Evolutionary conservation across 805 yeast species (phyloP).

Genomic region (Priceomyces castillae): DNA sequence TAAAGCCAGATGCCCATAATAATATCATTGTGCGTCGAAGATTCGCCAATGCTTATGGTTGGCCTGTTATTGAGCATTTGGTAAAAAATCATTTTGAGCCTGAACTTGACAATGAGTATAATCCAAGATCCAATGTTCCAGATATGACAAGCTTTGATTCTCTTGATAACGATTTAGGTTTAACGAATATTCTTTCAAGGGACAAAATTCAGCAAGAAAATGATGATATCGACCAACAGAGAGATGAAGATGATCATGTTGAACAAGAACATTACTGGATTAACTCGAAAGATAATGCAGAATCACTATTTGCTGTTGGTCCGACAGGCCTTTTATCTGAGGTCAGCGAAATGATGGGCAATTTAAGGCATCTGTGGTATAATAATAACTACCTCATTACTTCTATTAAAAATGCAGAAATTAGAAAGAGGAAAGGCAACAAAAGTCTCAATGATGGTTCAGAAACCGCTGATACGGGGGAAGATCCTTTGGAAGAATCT

Average conservation of each 20-base stretch:
- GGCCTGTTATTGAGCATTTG: constrained; percentile 87
- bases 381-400: constrained; percentile 9
- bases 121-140: neutral
- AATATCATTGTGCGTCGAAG: constrained; percentile 85
- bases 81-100: constrained; percentile 60
- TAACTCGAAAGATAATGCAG: constrained; percentile 39
- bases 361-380: constrained; percentile 38
- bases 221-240: constrained; percentile 27
- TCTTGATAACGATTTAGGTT: constrained; percentile 26
- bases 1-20: constrained; percentile 93
- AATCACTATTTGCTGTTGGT: constrained; percentile 51
- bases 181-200: constrained; percentile 29
- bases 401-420: constrained; percentile 1
- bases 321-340: constrained; percentile 71
- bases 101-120: constrained; percentile 4
- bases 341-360: constrained; percentile 56
- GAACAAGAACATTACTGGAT: constrained; percentile 49
- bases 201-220: constrained; percentile 36
- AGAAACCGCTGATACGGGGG: constrained; percentile 7
- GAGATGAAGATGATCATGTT: constrained; percentile 14
- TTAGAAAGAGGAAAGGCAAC: constrained; percentile 1
- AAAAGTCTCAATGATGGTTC: neutral
- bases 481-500: constrained; percentile 13
- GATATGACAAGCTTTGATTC: constrained; percentile 15
- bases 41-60: constrained; percentile 91